Evolutionary conservation across 108 stramenopile genomes (phyloP), one percentile per base, ranked within the genome.

Genomic region (Cafeteria roenbergensis): DNA sequence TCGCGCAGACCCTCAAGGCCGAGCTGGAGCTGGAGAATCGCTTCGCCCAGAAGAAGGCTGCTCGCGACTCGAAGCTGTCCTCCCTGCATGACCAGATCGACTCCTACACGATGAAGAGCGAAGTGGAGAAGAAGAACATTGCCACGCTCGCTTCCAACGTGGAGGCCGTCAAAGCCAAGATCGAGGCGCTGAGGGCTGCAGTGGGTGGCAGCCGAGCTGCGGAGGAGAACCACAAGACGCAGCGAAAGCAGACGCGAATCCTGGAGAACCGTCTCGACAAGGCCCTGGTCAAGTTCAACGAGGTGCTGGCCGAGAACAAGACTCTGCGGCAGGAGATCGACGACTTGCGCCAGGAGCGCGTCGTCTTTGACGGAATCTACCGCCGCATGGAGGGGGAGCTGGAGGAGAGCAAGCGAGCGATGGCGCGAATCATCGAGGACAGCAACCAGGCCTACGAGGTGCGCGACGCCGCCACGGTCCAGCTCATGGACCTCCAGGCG

Each of bases 221-320:
- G 20, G 66, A 62, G 48, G 82, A 85, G 25, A 88, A 86, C 62
- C 75, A 86, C 32, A 55, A 70, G 48, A 80, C 79, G 71, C 67
- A 86, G 29, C 81, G 86, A 62, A 90, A 89, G 72, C 87, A 88
- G 71, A 82, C 85, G 21, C 66, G 72, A 9, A 80, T 88, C 36
- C 70, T 88, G 38, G 89, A 90, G 66, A 86, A 85, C 64, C 72
- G 84, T n/a, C 69, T 90, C n/a, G 88, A 90, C 67, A 86, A 90
- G 69, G 82, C 87, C 9, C 74, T 88, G 30, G 77, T 86, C 25
- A 90, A 88, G 73, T 88, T 88, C 55, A 90, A 90, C 74, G 84
- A 87, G 65, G 75, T 71, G 26, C 77, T 90, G 21, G 82, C 87
- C 32, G 69, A 75, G 25, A 90, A 90, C 69, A 86, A 86, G 65